Evolutionary conservation across 2,329 filamentous ascomycete species (phyloP).

Genomic region (Paecilomyces variotii): DNA sequence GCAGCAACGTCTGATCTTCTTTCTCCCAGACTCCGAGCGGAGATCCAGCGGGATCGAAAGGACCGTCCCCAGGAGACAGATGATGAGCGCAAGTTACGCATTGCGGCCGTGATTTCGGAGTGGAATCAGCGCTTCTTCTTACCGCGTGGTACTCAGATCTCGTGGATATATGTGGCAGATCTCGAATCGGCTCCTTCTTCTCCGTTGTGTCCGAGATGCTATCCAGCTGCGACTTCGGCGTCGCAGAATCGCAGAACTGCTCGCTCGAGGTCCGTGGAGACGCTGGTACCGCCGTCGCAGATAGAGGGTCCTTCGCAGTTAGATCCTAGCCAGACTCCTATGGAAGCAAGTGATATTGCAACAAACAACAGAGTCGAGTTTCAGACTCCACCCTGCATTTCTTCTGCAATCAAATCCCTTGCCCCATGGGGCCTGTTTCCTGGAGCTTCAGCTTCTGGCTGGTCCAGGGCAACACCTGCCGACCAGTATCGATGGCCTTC

Average conservation of each 20-base stretch:
- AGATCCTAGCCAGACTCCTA: neutral
- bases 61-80: constrained; percentile 35
- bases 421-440: neutral
- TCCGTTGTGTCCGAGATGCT: constrained; percentile 32
- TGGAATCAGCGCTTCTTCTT: constrained; percentile 38
- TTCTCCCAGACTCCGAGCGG: constrained; percentile 29
- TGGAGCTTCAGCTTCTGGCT: neutral
- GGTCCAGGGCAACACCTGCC: neutral
- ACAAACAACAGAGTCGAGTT: neutral
- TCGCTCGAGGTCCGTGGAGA: constrained; percentile 5
- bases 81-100: constrained; percentile 29
- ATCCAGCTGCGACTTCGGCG: constrained; percentile 27
- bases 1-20: constrained; percentile 29
- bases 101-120: constrained; percentile 32
- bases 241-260: constrained; percentile 12
- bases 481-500: neutral
- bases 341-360: neutral
- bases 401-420: neutral
- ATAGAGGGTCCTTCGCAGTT: constrained; percentile 2
- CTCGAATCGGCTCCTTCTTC: constrained; percentile 24
- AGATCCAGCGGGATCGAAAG: constrained; percentile 34
- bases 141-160: constrained; percentile 25
- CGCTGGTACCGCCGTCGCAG: constrained; percentile 6
- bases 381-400: neutral
- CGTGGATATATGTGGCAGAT: constrained; percentile 27